Percentiles rank a stretch among this genome's conserved stretches.
phyloP scores from a whole-genome alignment of 2,329 filamentous ascomycete genomes.

The Trichoderma koningii region DNA sequence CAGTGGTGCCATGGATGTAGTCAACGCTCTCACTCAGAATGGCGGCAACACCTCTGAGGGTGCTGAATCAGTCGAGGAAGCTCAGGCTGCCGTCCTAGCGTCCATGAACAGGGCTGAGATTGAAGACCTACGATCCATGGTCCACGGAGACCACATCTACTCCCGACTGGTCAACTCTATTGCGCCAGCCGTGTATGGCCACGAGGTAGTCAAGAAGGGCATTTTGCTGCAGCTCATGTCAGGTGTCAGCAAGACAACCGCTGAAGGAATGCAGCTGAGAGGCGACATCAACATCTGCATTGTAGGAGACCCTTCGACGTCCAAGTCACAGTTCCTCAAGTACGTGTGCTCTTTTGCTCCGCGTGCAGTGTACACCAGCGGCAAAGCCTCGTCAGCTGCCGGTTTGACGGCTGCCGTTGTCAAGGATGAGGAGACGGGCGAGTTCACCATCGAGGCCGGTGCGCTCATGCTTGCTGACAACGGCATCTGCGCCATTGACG shows the following conservation, averaged over 20 bases:
- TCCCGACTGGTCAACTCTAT: constrained; percentile 88
- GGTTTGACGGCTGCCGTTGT: constrained; percentile 96
- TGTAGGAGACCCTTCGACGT: constrained; percentile 94
- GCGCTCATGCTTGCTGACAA: constrained; percentile 97
- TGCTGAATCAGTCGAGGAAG: constrained; percentile 74
- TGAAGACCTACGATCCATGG: constrained; percentile 87
- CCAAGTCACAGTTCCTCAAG: constrained; percentile 97
- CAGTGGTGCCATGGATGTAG: constrained; percentile 69
- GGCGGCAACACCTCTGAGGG: constrained; percentile 61
- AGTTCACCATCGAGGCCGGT: constrained; percentile 98
- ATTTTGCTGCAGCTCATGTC: constrained; percentile 91
- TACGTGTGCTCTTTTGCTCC: constrained; percentile 98
- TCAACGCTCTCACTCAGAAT: constrained; percentile 71
- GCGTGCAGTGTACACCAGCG: constrained; percentile 93
- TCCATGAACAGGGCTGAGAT: constrained; percentile 87
- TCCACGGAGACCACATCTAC: constrained; percentile 95
- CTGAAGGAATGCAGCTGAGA: constrained; percentile 92
- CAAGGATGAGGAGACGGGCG: constrained; percentile 97
- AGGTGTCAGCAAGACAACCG: constrained; percentile 88
- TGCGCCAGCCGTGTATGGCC: constrained; percentile 95
- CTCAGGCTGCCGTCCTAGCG: constrained; percentile 82
- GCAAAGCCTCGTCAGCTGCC: constrained; percentile 94
- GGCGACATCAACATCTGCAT: constrained; percentile 99
- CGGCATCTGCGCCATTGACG: constrained; percentile 96
- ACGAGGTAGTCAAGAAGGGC: constrained; percentile 97